Evolutionary conservation across 306 rosid genomes (phyloP).

Genomic region (Lathyrus oleraceus): DNA sequence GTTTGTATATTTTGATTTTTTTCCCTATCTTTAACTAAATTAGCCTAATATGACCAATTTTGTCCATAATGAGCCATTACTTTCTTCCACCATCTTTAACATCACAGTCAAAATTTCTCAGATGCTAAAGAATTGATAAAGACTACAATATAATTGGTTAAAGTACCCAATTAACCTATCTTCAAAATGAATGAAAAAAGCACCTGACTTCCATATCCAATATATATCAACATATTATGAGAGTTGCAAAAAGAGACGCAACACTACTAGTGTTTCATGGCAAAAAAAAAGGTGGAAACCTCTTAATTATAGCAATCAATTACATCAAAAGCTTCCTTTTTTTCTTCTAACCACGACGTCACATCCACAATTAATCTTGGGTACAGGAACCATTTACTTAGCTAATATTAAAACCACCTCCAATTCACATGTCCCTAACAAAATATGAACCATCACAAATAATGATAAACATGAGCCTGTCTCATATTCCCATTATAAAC

Average conservation of each 20-base stretch:
- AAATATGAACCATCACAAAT: conserved; percentile 7
- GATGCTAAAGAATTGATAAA: background rate
- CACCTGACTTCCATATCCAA: background rate
- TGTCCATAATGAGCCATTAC: background rate
- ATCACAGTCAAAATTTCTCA: background rate
- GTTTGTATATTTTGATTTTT: background rate
- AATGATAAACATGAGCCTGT: background rate
- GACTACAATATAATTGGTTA: background rate
- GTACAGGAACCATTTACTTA: background rate
- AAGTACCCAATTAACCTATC: background rate
- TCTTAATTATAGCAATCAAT: conserved; percentile 9
- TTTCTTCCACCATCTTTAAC: background rate
- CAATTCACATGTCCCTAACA: background rate
- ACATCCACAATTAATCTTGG: conserved; percentile 1
- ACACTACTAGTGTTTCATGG: background rate
- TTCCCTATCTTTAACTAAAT: background rate
- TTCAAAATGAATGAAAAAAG: background rate
- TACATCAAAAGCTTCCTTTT: background rate
- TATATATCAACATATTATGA: background rate
- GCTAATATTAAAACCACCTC: background rate
- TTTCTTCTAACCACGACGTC: background rate
- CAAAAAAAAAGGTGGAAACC: background rate
- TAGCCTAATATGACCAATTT: background rate
- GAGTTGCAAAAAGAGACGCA: background rate
- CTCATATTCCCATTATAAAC: conserved; percentile 12